phyloP scores from a whole-genome alignment of 208 protist genomes.

The Acanthamoeba castellanii region DNA sequence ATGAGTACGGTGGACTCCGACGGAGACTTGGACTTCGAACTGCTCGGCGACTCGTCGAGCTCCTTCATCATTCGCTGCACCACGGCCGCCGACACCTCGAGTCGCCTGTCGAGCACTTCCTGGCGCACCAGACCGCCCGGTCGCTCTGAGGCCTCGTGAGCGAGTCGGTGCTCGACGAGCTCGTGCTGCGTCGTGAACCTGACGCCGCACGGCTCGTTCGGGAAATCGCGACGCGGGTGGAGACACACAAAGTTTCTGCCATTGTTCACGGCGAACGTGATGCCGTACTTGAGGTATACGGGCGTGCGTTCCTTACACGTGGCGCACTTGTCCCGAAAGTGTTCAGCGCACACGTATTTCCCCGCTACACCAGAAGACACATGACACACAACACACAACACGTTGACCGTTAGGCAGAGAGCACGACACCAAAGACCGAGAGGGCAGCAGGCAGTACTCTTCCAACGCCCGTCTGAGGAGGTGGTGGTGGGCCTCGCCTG shows the following conservation, averaged over 20 bases:
- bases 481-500: too few species aligned
- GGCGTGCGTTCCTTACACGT: neutral
- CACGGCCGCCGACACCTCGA: neutral
- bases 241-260: neutral
- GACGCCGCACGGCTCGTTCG: neutral
- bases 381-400: neutral
- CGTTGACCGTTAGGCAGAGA: neutral
- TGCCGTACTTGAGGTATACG: neutral
- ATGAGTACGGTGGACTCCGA: too few species aligned
- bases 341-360: neutral
- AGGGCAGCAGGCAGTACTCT: too few species aligned
- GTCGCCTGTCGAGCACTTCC: neutral
- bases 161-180: neutral
- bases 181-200: neutral
- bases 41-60: too few species aligned
- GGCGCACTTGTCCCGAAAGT: neutral
- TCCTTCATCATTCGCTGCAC: neutral
- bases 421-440: too few species aligned
- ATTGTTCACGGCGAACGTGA: neutral
- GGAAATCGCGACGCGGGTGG: neutral
- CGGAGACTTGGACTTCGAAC: too few species aligned
- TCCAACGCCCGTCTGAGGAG: too few species aligned
- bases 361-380: neutral
- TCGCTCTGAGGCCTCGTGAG: neutral
- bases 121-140: neutral